Evolutionary conservation across 2,329 filamentous ascomycete genomes (phyloP).

Genomic region (Zalaria obscura): DNA sequence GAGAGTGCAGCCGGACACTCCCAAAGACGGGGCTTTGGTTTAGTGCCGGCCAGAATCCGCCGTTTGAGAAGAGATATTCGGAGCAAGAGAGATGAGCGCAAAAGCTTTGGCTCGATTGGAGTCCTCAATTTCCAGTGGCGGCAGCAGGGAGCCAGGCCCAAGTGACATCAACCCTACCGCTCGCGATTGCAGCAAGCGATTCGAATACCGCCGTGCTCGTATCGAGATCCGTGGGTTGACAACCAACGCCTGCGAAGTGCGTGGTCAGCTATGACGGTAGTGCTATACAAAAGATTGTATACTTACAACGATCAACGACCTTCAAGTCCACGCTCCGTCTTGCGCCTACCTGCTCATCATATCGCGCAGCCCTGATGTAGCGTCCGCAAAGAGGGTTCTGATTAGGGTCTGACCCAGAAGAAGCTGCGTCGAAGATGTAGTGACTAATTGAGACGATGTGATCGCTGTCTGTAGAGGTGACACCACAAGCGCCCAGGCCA

Average conservation of each 20-base stretch:
- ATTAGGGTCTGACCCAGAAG: conserved; percentile 34
- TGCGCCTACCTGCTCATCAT: conserved; percentile 29
- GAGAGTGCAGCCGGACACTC: conserved; percentile 40
- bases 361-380: conserved; percentile 47
- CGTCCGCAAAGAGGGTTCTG: conserved; percentile 53
- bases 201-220: conserved; percentile 34
- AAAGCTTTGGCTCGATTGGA: background rate
- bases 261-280: background rate
- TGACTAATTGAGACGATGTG: conserved; percentile 54
- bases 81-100: too few relatives aligned
- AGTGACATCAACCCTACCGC: conserved; percentile 15
- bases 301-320: conserved; percentile 52
- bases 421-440: conserved; percentile 47
- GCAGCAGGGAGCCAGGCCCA: conserved; percentile 17
- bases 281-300: background rate
- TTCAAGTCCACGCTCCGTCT: conserved; percentile 42
- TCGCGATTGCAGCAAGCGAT: conserved; percentile 23
- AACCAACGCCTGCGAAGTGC: conserved; percentile 19
- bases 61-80: too few relatives aligned
- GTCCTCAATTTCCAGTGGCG: conserved; percentile 1
- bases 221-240: conserved; percentile 34
- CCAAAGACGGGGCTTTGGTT: conserved; percentile 20
- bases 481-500: conserved; percentile 55
- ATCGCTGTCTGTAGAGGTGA: conserved; percentile 38
- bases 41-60: too few relatives aligned